These are phyloP conservation scores for Cocos nucifera DNA, from an alignment of 176 grass and related monocot species.

Conservation along the genomic window DNA sequence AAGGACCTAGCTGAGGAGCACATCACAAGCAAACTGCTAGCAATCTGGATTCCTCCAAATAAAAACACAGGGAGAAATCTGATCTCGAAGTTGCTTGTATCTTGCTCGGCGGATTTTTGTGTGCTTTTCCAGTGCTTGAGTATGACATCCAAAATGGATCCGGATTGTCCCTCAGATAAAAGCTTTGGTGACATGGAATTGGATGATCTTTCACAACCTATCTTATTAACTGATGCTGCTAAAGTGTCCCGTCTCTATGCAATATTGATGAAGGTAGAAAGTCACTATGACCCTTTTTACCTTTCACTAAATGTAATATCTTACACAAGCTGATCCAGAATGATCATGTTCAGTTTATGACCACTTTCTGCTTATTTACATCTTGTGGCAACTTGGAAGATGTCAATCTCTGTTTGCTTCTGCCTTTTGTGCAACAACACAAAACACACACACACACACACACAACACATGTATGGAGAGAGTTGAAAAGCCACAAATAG, in stretches of 20 bases:
- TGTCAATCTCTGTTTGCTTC: too few species aligned
- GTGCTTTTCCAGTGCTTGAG: constrained; percentile 37
- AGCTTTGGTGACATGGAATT: constrained; percentile 29
- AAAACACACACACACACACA: too few species aligned
- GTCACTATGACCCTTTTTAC: background rate
- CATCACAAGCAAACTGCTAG: constrained; percentile 46
- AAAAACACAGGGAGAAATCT: constrained; percentile 31
- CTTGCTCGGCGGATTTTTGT: constrained; percentile 72
- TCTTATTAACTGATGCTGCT: background rate
- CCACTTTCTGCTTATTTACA: too few species aligned
- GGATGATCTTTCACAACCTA: constrained; percentile 11
- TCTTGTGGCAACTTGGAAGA: too few species aligned
- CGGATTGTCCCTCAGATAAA: constrained; percentile 28
- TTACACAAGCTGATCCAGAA: too few species aligned
- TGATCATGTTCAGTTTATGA: too few species aligned
- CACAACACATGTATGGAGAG: too few species aligned
- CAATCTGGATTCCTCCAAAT: constrained; percentile 39
- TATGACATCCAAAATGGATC: constrained; percentile 16
- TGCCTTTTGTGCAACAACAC: too few species aligned
- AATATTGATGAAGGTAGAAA: constrained; percentile 50
- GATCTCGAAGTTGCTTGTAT: constrained; percentile 47
- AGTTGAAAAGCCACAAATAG: too few species aligned
- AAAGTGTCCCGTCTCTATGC: constrained; percentile 42
- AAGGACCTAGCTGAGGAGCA: constrained; percentile 27
- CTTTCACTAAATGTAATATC: too few species aligned